Conservation (phyloP, 2,329 filamentous ascomycete genomes). For the Chalaropsis thielavioides region DNA sequence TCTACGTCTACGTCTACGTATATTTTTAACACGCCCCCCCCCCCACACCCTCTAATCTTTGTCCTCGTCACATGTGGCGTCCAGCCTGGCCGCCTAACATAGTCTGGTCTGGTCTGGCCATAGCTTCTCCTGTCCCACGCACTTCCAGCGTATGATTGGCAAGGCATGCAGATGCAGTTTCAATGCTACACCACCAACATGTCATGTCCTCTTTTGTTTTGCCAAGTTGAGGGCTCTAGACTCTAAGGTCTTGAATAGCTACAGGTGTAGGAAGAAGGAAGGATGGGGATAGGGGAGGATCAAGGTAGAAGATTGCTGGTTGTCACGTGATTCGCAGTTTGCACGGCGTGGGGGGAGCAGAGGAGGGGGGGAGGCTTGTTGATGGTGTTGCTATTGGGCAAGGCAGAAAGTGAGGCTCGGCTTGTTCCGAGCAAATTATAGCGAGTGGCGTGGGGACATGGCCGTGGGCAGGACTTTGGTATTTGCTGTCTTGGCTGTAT, state of each 20-base stretch:
- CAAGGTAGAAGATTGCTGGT: too few species aligned
- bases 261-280: too few species aligned
- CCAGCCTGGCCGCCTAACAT: not conserved
- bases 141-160: too few species aligned
- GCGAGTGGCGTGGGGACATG: not conserved
- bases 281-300: too few species aligned
- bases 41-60: not conserved
- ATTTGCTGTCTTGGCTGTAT: not conserved
- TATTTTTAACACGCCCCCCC: too few species aligned
- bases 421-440: not conserved
- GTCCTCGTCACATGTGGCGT: not conserved
- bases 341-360: too few species aligned
- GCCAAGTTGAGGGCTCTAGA: not conserved
- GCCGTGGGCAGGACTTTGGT: not conserved
- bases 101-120: not conserved
- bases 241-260: not conserved
- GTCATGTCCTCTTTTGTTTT: too few species aligned
- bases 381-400: not conserved
- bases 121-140: not conserved
- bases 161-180: too few species aligned
- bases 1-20: too few species aligned
- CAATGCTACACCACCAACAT: too few species aligned
- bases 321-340: not conserved
- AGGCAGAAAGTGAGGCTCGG: not conserved
- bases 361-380: not conserved